These are phyloP conservation scores for Durio zibethinus DNA, from an alignment of 345 rosid species.

Conservation along the genomic window DNA sequence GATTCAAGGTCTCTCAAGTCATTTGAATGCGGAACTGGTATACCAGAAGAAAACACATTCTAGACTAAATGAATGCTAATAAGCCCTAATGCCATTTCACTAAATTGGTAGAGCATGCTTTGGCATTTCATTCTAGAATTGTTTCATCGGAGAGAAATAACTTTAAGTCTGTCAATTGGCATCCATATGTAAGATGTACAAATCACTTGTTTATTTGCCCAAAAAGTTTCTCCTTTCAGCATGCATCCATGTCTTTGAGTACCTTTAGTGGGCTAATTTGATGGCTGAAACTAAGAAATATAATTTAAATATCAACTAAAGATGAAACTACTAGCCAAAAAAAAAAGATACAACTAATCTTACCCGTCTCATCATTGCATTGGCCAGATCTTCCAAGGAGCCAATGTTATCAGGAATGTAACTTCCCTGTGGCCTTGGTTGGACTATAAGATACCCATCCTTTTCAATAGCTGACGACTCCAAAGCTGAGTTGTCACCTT, in stretches of 20 bases:
- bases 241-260: background rate
- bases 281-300: constrained; percentile 1
- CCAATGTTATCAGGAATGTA: constrained; percentile 46
- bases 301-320: background rate
- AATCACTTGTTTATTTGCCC: background rate
- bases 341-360: constrained; percentile 14
- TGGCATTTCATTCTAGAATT: background rate
- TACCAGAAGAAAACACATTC: background rate
- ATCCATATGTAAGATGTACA: background rate
- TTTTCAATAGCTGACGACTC: constrained; percentile 34
- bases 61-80: background rate
- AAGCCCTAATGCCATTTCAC: background rate
- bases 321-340: background rate
- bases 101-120: background rate
- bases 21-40: background rate
- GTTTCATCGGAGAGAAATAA: background rate
- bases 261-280: background rate
- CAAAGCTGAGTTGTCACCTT: constrained; percentile 32
- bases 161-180: background rate
- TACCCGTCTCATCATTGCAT: constrained; percentile 61
- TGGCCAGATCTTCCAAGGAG: constrained; percentile 62
- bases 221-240: background rate
- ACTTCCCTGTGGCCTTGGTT: constrained; percentile 46
- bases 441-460: constrained; percentile 41
- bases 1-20: background rate